A percentile compares a stretch with the other conserved stretches of the same genome.
Conservation (phyloP, 768 basidiomycete species). For the Leccinum imitatum region DNA sequence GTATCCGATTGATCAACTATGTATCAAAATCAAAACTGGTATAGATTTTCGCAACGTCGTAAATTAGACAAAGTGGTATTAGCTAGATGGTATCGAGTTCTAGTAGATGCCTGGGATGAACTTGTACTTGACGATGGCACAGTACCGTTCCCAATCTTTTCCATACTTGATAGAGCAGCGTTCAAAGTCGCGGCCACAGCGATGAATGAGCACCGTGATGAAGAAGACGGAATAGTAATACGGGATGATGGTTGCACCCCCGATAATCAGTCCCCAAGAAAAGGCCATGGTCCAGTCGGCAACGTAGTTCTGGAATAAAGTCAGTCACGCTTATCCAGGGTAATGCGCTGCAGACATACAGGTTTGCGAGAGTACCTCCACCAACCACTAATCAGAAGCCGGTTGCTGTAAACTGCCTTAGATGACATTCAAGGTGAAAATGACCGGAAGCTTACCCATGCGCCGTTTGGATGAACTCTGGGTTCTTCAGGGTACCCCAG, state of each 20-base stretch:
- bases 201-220: conserved; percentile 87
- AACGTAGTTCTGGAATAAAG: conserved; percentile 71
- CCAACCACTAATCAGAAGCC: conserved; percentile 89
- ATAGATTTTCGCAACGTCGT: background rate
- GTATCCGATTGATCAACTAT: background rate
- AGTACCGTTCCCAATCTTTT: conserved; percentile 93
- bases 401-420: conserved; percentile 56
- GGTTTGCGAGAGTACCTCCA: conserved; percentile 96
- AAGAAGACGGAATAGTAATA: conserved; percentile 99
- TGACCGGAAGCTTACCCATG: conserved; percentile 62
- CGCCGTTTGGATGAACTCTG: conserved; percentile 88
- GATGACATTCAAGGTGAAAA: background rate
- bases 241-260: conserved; percentile 77
- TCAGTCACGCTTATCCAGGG: background rate
- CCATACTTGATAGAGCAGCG: conserved; percentile 91
- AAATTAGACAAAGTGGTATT: conserved; percentile 8
- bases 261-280: conserved; percentile 81
- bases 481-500: conserved; percentile 77
- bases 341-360: conserved; percentile 40
- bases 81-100: conserved; percentile 15
- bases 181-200: conserved; percentile 93
- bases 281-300: conserved; percentile 89
- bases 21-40: background rate
- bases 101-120: conserved; percentile 90
- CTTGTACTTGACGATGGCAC: conserved; percentile 82